These are phyloP conservation scores for Spergularia marina DNA, from an alignment of 148 eudicot genomes.

Conservation along the genomic window DNA sequence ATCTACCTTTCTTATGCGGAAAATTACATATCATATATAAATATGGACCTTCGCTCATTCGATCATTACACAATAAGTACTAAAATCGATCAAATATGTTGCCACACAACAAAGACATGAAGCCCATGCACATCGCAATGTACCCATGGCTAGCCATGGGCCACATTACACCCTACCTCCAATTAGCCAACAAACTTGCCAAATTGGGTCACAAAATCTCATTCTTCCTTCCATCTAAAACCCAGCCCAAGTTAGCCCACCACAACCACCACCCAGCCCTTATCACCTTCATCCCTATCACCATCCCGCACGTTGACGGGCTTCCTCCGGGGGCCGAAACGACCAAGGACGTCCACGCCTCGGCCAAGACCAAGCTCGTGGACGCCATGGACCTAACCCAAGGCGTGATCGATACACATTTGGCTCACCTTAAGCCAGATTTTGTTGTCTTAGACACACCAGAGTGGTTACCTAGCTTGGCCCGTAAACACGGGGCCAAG, in stretches of 20 bases:
- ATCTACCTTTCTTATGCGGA: too few relatives aligned
- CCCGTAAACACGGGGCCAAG: slow-evolving; percentile 26
- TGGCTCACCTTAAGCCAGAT: slow-evolving; percentile 28
- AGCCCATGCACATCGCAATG: slow-evolving; percentile 12
- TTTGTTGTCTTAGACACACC: slow-evolving; percentile 36
- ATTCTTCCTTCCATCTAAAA: slow-evolving; percentile 30
- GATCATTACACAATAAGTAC: too few relatives aligned
- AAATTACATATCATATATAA: too few relatives aligned
- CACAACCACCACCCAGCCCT: slow-evolving; percentile 36
- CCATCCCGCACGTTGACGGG: slow-evolving; percentile 38
- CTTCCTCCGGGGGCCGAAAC: slow-evolving; percentile 40
- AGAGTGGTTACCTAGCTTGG: slow-evolving; percentile 40
- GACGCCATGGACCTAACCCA: slow-evolving; percentile 39
- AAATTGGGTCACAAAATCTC: slow-evolving; percentile 33
- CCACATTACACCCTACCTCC: slow-evolving; percentile 38
- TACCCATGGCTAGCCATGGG: slow-evolving; percentile 49
- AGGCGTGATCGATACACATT: slow-evolving; percentile 19
- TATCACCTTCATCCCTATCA: slow-evolving; percentile 35
- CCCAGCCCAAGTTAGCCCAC: slow-evolving; percentile 23
- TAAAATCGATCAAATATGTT: too few relatives aligned
- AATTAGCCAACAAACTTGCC: slow-evolving; percentile 38
- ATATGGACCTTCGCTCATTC: too few relatives aligned
- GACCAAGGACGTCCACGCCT: slow-evolving; percentile 30
- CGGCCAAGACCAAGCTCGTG: slow-evolving; percentile 15
- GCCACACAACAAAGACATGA: too few relatives aligned